Base-by-base conservation (phyloP, 192 early-diverging fungal genomes). In the Backusella morwellensis region DNA sequence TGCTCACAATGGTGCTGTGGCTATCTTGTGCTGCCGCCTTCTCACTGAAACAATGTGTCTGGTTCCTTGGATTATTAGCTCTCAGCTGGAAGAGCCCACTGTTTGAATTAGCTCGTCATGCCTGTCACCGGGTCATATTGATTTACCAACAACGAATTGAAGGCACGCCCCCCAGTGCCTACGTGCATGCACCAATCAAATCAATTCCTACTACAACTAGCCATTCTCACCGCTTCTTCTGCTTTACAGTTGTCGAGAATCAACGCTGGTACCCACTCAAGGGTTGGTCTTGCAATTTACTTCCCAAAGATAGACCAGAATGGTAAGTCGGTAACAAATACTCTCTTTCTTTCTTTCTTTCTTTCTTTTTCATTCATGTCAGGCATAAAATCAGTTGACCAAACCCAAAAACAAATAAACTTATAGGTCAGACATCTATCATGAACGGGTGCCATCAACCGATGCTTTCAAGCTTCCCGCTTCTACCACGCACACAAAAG, bases 371-470 rank as follows among this genome's bases (percentile, higher is more conserved):
- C 8, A 63, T 44, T 9, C 23, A 29, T 1, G 11, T 29, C 56
- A 63, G 54, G 8, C 52, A 54, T n/a, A 54, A 54, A 9, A 29
- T 59, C 56, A 59, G 9, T 63, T 63, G 56, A 63, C 56, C 29
- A 12, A 63, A 26, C 23, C 9, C 6, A n/a, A 17, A 50, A 44
- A 44, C 3, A 56, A 56, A 23, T 23, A 56, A 56, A 56, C 54
- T 56, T 56, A 6, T 56, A 63, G 56, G 56, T 63, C 56, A 63
- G 56, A 63, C n/a, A 29, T 63, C 56, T 29, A 63, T 63, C 56
- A 63, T 63, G 23, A 63, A 11, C 56, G 8, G 1, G 23, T 29
- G 3, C 56, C 56, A 29, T 29, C 56, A 12, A 26, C 11, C 12
- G 23, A 26, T 63, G 0, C 21, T 0, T 63, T 63, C 26, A 63